Base-by-base conservation (phyloP, 371 early-diverging fungal genomes). In the Mortierella sp. region DNA sequence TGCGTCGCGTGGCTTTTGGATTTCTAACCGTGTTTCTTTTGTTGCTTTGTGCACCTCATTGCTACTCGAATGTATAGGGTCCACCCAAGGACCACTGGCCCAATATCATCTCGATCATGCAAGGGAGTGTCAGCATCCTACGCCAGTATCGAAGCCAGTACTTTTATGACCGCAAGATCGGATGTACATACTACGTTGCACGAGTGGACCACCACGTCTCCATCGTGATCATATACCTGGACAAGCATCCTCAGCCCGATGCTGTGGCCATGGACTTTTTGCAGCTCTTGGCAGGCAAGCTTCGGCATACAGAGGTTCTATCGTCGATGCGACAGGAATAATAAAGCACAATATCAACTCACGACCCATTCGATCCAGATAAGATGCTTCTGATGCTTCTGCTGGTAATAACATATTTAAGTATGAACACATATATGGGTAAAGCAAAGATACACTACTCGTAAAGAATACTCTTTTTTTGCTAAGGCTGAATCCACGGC, bases 31-130 rank as follows among this genome's bases (percentile, higher is more conserved):
- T 31, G 31, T 44, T 0, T 21, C 32, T 21, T 49, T 8, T 37
- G 2, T 23, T 47, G 21, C 26, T 17, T n/a, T 24, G 32, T 15
- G 14, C 49, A 12, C 31, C 17, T 30, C n/a, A n/a, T n/a, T 31
- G 30, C 28, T 7, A 27, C 4, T 27, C 31, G 15, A 37, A 34
- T 23, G 50, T 21, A 7, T 61, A 88, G 86, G 83, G 84, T 52
- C 76, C 86, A 7, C 88, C 89, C 1, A 81, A 64, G 43, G 87
- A 87, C 19, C 87, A 89, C 72, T 66, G 87, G 56, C 89, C 89
- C 11, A 86, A 84, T 31, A 84, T 87, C 37, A 87, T 89, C 26
- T 87, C 89, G 1, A 89, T 89, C 24, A 85, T 89, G 54, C 86
- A 87, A 70, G 85, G 84, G 11, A 82, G 84, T 46, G 72, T 68